Conservation (phyloP, 2,329 filamentous ascomycete species). For the Metarhizium guizhouense region DNA sequence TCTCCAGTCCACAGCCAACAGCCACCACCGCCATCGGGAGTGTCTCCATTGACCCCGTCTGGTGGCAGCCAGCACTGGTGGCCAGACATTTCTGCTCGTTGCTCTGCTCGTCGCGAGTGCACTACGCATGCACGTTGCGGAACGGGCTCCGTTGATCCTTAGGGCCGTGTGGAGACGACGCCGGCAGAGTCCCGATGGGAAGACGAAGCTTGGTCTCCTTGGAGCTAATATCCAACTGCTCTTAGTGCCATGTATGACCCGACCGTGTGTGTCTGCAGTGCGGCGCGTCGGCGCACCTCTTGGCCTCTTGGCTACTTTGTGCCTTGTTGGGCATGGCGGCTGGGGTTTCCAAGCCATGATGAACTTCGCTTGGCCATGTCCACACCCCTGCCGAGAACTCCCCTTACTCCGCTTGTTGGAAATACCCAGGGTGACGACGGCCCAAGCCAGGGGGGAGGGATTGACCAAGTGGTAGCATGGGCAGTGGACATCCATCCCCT, state of each 20-base stretch:
- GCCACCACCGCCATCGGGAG: neutral
- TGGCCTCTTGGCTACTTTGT: neutral
- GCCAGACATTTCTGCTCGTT: no score
- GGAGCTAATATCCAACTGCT: neutral
- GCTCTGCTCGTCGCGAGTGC: no score
- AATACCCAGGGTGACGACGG: neutral
- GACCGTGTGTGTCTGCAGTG: neutral
- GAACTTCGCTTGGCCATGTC: neutral
- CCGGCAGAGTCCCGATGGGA: slow-evolving; percentile 7
- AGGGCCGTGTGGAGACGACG: slow-evolving; percentile 1
- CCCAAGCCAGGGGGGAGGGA: neutral
- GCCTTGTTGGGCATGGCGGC: neutral
- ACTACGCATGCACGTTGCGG: no score
- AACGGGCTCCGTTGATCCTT: neutral
- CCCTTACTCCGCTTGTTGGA: neutral
- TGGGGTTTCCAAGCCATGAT: neutral
- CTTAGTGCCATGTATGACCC: neutral
- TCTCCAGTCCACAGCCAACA: neutral
- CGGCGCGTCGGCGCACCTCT: neutral
- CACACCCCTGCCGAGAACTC: neutral
- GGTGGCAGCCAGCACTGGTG: no score
- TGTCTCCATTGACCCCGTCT: no score
- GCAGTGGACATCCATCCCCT: no score
- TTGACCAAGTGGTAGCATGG: neutral
- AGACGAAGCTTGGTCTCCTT: neutral